Conservation (phyloP, 768 basidiomycete species). For the Cubamyces lactineus region DNA sequence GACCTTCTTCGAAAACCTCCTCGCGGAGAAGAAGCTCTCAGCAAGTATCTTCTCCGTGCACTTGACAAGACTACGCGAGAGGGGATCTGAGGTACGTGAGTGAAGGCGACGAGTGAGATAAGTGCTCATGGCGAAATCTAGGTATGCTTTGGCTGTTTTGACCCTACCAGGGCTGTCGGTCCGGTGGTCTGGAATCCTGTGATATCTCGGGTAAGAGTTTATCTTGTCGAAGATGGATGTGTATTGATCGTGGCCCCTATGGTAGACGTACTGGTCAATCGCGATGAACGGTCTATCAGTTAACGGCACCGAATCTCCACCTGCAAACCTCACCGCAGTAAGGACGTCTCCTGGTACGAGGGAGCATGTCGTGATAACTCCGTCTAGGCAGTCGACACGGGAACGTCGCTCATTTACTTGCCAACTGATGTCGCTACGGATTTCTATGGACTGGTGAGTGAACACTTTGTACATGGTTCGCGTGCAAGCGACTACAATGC, state of each 20-base stretch:
- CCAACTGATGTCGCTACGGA: conserved; percentile 45
- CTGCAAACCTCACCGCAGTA: conserved; percentile 43
- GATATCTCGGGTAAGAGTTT: conserved; percentile 34
- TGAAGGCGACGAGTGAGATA: not conserved
- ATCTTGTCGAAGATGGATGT: not conserved
- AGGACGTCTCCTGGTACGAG: conserved; percentile 21
- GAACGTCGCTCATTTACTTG: conserved; percentile 67
- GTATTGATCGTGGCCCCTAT: not conserved
- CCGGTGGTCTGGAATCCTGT: conserved; percentile 44
- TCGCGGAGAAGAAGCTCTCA: conserved; percentile 43
- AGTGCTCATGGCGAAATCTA: conserved; percentile 2
- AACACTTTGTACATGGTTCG: not conserved
- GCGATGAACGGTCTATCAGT: conserved; percentile 49
- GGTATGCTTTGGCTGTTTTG: conserved; percentile 49
- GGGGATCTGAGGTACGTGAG: conserved; percentile 52
- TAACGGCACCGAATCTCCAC: conserved; percentile 26
- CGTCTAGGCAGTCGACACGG: conserved; percentile 65
- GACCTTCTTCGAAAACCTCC: conserved; percentile 69
- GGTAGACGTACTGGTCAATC: conserved; percentile 65
- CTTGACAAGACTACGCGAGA: conserved; percentile 43
- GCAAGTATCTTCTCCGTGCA: conserved; percentile 63
- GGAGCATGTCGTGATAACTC: not conserved
- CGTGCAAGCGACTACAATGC: not conserved
- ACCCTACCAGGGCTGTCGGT: conserved; percentile 41
- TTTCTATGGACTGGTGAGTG: conserved; percentile 50